Base-by-base conservation (phyloP, 257 asterid genomes). In the Solanum pinnatisectum region DNA sequence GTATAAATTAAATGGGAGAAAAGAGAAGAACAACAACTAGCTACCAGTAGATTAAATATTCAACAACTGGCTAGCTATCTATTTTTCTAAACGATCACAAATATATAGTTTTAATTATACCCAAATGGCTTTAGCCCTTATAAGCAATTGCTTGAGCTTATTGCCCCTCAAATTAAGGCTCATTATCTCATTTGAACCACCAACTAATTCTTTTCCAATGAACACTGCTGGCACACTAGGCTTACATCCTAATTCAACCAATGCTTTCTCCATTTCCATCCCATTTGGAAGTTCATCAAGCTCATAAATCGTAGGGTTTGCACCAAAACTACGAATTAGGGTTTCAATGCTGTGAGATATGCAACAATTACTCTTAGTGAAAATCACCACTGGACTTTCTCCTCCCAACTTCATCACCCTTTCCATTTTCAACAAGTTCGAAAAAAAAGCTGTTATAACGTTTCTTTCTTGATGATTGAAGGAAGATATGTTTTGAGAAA, bases 211-310 rank as follows among this genome's bases (percentile, higher is more conserved):
- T 13, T 79, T 83, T 27, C 95, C 98, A 5, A 94, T 90, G 91
- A 93, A 94, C 87, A 95, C 94, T 10, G 96, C 94, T 13, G 98
- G 98, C 2, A 91, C 92, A 59, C 83, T 85, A 11, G 98, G 95
- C 85, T 87, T 83, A 65, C 95, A 90, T 46, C 98, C 98, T 35
- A 92, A 46, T n/a, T 83, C 89, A 35, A 84, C 79, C 87, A 95
- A 52, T 3, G 92, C 95, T 88, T 67, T 87, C 91, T 94, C 96
- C 60, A 94, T 94, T 18, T 93, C 90, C 4, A 10, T 84, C 35
- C 96, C 96, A 33, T 88, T 46, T 2, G 90, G 82, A 25, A 87
- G 90, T 49, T 84, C 84, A 30, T 94, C 98, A 0, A 95, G 91
- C 87, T 93, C 94, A 10, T 92, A 86, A 20, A 93, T 90, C 0